Conservation (phyloP, 176 grass and related monocot species). For the Themeda triandra region DNA sequence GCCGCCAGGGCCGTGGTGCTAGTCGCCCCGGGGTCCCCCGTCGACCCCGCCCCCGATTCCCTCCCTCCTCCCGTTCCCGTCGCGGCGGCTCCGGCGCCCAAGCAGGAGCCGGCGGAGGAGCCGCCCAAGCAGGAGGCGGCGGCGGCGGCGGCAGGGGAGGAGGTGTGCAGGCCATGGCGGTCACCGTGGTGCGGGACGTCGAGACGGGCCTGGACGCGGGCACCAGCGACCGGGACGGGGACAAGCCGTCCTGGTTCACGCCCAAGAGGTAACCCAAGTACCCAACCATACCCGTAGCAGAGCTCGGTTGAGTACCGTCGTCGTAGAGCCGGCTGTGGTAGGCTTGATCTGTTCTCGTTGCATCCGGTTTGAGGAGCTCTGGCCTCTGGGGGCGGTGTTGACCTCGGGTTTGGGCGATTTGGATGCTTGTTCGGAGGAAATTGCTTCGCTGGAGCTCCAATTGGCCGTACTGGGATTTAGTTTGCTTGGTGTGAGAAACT, state of each 20-base stretch:
- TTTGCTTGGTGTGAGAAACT: neutral
- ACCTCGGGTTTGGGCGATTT: neutral
- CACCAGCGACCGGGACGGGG: slow-evolving; percentile 16
- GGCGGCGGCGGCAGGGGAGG: neutral
- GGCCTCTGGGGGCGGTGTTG: neutral
- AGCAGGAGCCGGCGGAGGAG: slow-evolving; percentile 11
- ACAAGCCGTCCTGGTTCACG: slow-evolving; percentile 57
- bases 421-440: neutral
- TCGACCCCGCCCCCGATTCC: neutral
- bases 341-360: neutral
- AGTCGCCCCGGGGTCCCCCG: slow-evolving; percentile 18
- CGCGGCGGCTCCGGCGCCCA: neutral
- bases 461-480: neutral
- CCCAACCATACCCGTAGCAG: neutral
- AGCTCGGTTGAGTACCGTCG: neutral
- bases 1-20: slow-evolving; percentile 30
- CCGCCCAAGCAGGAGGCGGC: neutral
- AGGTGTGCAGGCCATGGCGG: slow-evolving; percentile 43
- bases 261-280: slow-evolving; percentile 46
- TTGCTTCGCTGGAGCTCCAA: neutral
- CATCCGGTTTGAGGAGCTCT: neutral
- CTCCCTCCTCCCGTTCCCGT: neutral
- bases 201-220: slow-evolving; percentile 24
- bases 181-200: slow-evolving; percentile 46
- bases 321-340: neutral